Evolutionary conservation across 1,284 basidiomycete genomes (phyloP).

Genomic region (Cronartium ribicola): DNA sequence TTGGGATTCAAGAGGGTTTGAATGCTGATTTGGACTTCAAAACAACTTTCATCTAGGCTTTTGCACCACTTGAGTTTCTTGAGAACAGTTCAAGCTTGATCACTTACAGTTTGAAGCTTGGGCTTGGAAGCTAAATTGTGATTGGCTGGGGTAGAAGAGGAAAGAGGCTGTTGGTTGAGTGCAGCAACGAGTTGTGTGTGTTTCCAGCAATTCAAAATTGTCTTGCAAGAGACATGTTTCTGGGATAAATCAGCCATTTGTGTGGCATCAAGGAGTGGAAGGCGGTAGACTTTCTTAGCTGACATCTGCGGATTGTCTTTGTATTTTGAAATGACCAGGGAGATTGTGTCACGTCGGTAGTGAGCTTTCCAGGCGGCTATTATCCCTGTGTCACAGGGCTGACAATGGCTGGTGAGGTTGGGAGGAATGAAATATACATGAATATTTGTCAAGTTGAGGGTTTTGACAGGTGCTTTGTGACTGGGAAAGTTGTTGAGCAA

Average conservation of each 20-base stretch:
- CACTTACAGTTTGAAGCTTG: not conserved
- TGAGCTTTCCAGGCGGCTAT: not conserved
- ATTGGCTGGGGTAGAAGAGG: not conserved
- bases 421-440: not conserved
- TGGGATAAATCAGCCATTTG: not conserved
- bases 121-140: not conserved
- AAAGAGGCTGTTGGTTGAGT: not conserved
- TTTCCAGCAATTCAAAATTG: not conserved
- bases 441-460: slow-evolving; percentile 2
- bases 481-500: not conserved
- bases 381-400: not conserved
- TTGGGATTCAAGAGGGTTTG: not conserved
- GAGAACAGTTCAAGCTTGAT: not conserved
- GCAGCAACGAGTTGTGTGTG: not conserved
- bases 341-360: not conserved
- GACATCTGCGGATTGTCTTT: not conserved
- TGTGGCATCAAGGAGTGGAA: not conserved
- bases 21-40: not conserved
- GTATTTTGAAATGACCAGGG: not conserved
- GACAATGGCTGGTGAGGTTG: not conserved
- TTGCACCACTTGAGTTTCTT: not conserved
- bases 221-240: not conserved
- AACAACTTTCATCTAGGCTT: not conserved
- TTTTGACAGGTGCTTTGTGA: not conserved
- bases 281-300: not conserved